A percentile compares a stretch with the other conserved stretches of the same genome.
These are phyloP conservation scores for Vitis cinerea DNA, from an alignment of 164 flowering plant species.

Conservation along the genomic window DNA sequence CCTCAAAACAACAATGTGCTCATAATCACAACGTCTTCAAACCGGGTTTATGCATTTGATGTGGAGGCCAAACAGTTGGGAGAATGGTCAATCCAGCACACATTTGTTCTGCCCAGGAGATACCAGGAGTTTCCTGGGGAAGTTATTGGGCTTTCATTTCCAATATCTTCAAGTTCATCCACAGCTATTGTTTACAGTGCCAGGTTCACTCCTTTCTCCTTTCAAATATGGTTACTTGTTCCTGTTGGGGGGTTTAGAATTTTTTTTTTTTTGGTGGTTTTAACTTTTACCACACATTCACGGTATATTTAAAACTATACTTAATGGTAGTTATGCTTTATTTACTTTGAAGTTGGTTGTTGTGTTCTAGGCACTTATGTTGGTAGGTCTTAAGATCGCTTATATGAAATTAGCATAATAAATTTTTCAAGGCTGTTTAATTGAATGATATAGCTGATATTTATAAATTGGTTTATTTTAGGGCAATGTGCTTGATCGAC, in stretches of 20 bases:
- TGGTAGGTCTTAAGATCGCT: too few species aligned
- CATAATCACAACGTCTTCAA: constrained; percentile 74
- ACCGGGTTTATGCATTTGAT: constrained; percentile 85
- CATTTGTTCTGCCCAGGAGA: constrained; percentile 63
- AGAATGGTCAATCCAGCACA: constrained; percentile 73
- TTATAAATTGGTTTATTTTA: constrained; percentile 12
- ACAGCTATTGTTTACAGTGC: constrained; percentile 80
- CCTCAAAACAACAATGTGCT: constrained; percentile 75
- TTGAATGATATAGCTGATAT: neutral
- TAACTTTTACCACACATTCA: too few species aligned
- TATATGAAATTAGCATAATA: too few species aligned
- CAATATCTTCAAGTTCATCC: constrained; percentile 52
- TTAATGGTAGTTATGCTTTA: too few species aligned
- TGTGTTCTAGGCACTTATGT: too few species aligned
- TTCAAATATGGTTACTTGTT: neutral
- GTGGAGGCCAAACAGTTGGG: constrained; percentile 87
- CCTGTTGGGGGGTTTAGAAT: too few species aligned
- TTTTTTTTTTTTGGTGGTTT: neutral
- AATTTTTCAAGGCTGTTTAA: neutral
- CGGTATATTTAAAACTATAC: too few species aligned
- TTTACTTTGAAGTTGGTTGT: too few species aligned
- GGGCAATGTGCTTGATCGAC: constrained; percentile 94
- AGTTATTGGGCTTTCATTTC: constrained; percentile 87
- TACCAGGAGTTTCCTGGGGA: constrained; percentile 95
- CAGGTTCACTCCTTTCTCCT: constrained; percentile 47